Evolutionary conservation across 1,284 basidiomycete species (phyloP).

Genomic region (Chondrostereum purpureum): DNA sequence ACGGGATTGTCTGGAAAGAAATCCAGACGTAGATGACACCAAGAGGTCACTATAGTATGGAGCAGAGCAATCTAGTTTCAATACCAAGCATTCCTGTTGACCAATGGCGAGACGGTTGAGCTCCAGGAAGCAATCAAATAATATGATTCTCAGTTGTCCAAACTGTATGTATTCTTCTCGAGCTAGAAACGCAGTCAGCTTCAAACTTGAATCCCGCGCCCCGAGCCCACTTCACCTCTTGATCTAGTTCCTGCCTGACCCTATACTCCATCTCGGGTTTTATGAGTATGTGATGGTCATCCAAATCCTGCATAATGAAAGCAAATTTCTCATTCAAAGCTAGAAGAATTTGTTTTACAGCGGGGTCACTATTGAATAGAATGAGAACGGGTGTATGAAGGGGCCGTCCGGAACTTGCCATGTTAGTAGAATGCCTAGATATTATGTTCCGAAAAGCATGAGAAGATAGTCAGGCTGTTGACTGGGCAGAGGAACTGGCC

Average conservation of each 20-base stretch:
- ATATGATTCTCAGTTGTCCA: too few relatives aligned
- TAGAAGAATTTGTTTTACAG: constrained; percentile 85
- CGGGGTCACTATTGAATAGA: constrained; percentile 77
- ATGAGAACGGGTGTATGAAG: too few relatives aligned
- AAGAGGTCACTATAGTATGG: too few relatives aligned
- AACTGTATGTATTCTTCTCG: constrained; percentile 42
- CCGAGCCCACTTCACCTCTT: constrained; percentile 50
- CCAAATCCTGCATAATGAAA: constrained; percentile 85
- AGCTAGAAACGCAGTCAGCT: constrained; percentile 22
- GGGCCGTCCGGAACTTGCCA: too few relatives aligned
- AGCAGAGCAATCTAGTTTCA: too few relatives aligned
- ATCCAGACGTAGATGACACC: too few relatives aligned
- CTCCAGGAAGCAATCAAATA: too few relatives aligned
- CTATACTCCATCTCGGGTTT: constrained; percentile 75
- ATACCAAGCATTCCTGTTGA: too few relatives aligned
- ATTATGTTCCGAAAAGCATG: too few relatives aligned
- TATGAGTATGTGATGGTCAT: constrained; percentile 80
- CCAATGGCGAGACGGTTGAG: too few relatives aligned
- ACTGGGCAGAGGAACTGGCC: background rate
- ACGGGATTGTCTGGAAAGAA: too few relatives aligned
- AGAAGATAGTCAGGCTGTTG: background rate
- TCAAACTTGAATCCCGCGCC: constrained; percentile 12
- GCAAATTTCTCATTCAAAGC: constrained; percentile 66
- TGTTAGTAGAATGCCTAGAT: background rate
- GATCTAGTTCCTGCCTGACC: constrained; percentile 66